Evolutionary conservation across 371 early-diverging fungal species (phyloP).

Genomic region (Haplosporangium sp.): DNA sequence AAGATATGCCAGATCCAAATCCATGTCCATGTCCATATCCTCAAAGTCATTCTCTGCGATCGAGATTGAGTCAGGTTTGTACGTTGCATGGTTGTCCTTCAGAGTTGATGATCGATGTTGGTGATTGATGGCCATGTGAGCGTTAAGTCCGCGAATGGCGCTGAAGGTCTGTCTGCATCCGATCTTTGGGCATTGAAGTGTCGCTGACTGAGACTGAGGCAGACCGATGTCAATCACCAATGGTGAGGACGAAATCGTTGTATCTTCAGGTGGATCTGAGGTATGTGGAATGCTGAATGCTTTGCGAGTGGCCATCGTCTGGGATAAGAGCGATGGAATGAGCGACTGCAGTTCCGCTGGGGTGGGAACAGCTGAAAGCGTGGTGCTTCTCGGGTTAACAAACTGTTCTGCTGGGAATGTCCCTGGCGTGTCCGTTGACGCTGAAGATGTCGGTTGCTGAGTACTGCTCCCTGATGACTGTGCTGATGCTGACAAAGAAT

Average conservation of each 20-base stretch:
- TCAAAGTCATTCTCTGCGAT: slow-evolving; percentile 36
- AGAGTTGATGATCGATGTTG: slow-evolving; percentile 41
- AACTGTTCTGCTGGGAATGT: not conserved
- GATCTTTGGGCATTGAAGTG: slow-evolving; percentile 41
- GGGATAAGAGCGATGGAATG: slow-evolving; percentile 3
- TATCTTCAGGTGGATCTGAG: slow-evolving; percentile 25
- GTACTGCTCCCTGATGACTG: slow-evolving; percentile 5
- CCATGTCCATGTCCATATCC: slow-evolving; percentile 28
- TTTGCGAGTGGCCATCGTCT: slow-evolving; percentile 19
- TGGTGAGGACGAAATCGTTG: slow-evolving; percentile 8
- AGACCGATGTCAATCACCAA: slow-evolving; percentile 12
- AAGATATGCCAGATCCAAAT: slow-evolving; percentile 21
- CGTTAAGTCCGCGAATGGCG: slow-evolving; percentile 17
- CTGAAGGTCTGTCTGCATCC: slow-evolving; percentile 47
- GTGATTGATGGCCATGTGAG: slow-evolving; percentile 51
- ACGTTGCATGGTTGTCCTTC: slow-evolving; percentile 20
- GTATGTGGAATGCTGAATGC: slow-evolving; percentile 48
- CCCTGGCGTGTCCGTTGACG: not conserved
- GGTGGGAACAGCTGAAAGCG: slow-evolving; percentile 20
- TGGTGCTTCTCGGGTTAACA: not conserved
- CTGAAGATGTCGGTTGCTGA: not conserved
- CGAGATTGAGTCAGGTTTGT: slow-evolving; percentile 25
- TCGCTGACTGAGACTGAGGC: slow-evolving; percentile 17
- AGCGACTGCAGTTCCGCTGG: slow-evolving; percentile 34
- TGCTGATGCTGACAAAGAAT: slow-evolving; percentile 1